Evolutionary conservation across 306 rosid genomes (phyloP).

Genomic region (Cotoneaster glaucophyllus): DNA sequence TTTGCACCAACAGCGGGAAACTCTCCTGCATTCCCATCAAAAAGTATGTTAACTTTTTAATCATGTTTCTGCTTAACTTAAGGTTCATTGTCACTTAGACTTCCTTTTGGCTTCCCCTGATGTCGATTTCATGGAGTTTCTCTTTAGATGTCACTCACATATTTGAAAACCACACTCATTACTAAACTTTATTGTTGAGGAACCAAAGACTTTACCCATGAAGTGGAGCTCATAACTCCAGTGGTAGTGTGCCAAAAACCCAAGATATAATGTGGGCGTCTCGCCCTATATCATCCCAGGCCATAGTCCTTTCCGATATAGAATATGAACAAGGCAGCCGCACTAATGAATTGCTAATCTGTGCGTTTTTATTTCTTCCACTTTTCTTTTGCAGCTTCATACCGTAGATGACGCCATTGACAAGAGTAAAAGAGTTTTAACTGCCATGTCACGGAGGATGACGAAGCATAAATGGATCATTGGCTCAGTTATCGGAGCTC

Average conservation of each 20-base stretch:
- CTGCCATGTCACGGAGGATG: constrained; percentile 72
- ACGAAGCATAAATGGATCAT: constrained; percentile 75
- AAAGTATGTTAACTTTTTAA: constrained; percentile 36
- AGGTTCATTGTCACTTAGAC: not conserved
- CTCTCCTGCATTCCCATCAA: constrained; percentile 69
- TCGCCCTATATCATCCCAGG: not conserved
- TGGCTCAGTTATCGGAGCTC: constrained; percentile 66
- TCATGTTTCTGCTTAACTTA: not conserved
- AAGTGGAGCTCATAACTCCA: not conserved
- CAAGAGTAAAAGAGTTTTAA: constrained; percentile 73
- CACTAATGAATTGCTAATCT: constrained; percentile 9
- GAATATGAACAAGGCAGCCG: not conserved
- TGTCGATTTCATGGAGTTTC: not conserved
- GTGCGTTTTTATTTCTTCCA: not conserved
- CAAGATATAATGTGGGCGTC: not conserved
- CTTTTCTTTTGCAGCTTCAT: constrained; percentile 56
- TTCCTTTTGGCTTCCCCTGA: not conserved
- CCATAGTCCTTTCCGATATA: not conserved
- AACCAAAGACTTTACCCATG: not conserved
- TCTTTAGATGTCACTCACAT: not conserved
- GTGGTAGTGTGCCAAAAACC: not conserved
- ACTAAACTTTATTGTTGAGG: not conserved
- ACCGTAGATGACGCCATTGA: constrained; percentile 80
- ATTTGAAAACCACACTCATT: not conserved
- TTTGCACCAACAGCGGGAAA: constrained; percentile 85